Evolutionary conservation across 805 yeast species (phyloP).

Genomic region (Hanseniaspora clermontiae): DNA sequence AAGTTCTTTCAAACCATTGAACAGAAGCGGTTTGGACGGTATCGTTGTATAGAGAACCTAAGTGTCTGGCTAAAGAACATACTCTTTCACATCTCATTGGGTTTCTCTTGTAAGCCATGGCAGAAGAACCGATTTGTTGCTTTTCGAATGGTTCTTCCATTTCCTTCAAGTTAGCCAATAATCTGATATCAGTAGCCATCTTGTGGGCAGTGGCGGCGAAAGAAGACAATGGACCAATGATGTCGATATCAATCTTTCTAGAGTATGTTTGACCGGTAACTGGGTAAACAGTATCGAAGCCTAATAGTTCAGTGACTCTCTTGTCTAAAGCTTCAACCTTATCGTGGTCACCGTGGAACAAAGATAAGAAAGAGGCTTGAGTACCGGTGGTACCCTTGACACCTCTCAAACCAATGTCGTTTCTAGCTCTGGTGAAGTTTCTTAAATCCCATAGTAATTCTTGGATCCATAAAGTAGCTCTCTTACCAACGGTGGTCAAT

Average conservation of each 20-base stretch:
- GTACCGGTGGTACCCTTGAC: slow-evolving; percentile 99
- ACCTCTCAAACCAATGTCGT: slow-evolving; percentile 92
- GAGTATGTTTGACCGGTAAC: slow-evolving; percentile 99
- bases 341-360: slow-evolving; percentile 94
- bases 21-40: slow-evolving; percentile 95
- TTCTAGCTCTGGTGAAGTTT: slow-evolving; percentile 89
- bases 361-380: slow-evolving; percentile 87
- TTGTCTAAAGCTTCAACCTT: slow-evolving; percentile 87
- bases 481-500: slow-evolving; percentile 94
- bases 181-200: slow-evolving; percentile 92
- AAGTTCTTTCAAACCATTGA: slow-evolving; percentile 98
- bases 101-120: slow-evolving; percentile 99
- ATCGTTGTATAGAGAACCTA: slow-evolving; percentile 82
- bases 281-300: slow-evolving; percentile 91
- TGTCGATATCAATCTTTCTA: slow-evolving; percentile 93
- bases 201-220: slow-evolving; percentile 95
- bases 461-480: slow-evolving; percentile 96
- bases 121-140: slow-evolving; percentile 95
- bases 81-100: slow-evolving; percentile 99
- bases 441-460: slow-evolving; percentile 96
- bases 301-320: slow-evolving; percentile 82
- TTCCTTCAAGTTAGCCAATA: slow-evolving; percentile 92
- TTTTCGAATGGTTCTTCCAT: slow-evolving; percentile 97
- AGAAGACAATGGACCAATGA: slow-evolving; percentile 80
- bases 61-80: slow-evolving; percentile 92